Percentiles rank a stretch among this genome's conserved stretches.
Evolutionary conservation across 495 filamentous ascomycete genomes (phyloP).

Genomic region (Xylaria venustula): DNA sequence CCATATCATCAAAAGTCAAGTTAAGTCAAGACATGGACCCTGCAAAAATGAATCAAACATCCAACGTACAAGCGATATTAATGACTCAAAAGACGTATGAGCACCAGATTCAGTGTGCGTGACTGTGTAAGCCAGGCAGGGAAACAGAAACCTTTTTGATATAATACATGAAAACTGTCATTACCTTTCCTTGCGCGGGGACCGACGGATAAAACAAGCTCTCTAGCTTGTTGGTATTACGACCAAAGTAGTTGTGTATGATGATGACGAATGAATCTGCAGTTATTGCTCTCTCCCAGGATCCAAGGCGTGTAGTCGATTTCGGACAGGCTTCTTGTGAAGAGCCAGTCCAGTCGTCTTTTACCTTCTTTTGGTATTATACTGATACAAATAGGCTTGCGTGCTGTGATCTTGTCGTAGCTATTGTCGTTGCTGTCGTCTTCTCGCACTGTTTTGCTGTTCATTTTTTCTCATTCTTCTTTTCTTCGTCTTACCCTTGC

Average conservation of each 20-base stretch:
- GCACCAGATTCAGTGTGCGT: background rate
- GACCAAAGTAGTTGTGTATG: no score
- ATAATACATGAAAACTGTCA: slow-evolving; percentile 65
- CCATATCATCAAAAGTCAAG: no score
- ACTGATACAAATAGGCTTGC: slow-evolving; percentile 13
- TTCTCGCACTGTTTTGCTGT: no score
- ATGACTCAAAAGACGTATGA: background rate
- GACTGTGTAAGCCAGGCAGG: background rate
- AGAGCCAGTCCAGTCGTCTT: slow-evolving; percentile 4
- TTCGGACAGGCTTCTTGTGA: background rate
- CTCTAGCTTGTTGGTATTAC: background rate
- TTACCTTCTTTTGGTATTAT: slow-evolving; percentile 18
- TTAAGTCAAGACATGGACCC: no score
- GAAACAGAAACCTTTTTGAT: background rate
- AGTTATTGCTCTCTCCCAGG: no score
- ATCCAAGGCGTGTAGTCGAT: background rate
- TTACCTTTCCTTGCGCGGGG: slow-evolving; percentile 30
- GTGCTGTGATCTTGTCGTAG: background rate
- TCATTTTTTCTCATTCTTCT: background rate
- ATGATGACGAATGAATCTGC: background rate
- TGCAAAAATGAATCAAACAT: no score
- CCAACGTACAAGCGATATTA: background rate
- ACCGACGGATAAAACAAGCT: background rate
- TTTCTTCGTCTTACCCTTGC: slow-evolving; percentile 40
- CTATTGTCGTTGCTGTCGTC: no score